These are phyloP conservation scores for Fonsecaea erecta DNA, from an alignment of 2,329 filamentous ascomycete genomes.

Conservation along the genomic window DNA sequence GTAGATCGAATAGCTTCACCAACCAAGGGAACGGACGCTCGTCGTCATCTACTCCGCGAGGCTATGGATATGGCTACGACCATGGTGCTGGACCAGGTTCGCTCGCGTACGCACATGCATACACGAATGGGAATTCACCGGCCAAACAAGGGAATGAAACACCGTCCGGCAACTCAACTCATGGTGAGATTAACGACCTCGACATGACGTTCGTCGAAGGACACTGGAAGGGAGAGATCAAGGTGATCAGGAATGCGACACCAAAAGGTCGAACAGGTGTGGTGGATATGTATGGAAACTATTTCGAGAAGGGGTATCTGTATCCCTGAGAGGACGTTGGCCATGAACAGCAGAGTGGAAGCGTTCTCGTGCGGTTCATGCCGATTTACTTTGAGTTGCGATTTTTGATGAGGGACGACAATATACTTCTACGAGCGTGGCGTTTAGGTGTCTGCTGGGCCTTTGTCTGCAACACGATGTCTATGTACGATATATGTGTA, in stretches of 20 bases:
- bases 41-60: slow-evolving; percentile 20
- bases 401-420: background rate
- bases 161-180: slow-evolving; percentile 22
- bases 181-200: slow-evolving; percentile 31
- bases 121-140: slow-evolving; percentile 10
- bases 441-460: background rate
- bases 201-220: slow-evolving; percentile 56
- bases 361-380: background rate
- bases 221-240: slow-evolving; percentile 64
- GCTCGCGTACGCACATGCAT: background rate
- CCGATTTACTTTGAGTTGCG: background rate
- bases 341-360: background rate
- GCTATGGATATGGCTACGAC: slow-evolving; percentile 33
- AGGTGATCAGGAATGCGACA: slow-evolving; percentile 56
- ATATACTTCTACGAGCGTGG: background rate
- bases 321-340: slow-evolving; percentile 47
- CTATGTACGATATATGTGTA: background rate
- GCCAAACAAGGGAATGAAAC: slow-evolving; percentile 27
- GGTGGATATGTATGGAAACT: slow-evolving; percentile 60
- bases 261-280: slow-evolving; percentile 46
- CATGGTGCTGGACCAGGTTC: slow-evolving; percentile 24
- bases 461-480: background rate
- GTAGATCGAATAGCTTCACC: slow-evolving; percentile 6
- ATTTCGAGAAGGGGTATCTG: slow-evolving; percentile 58
- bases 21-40: slow-evolving; percentile 12